phyloP scores from a whole-genome alignment of 805 yeast genomes.

The Starmerella potacharoeniae region DNA sequence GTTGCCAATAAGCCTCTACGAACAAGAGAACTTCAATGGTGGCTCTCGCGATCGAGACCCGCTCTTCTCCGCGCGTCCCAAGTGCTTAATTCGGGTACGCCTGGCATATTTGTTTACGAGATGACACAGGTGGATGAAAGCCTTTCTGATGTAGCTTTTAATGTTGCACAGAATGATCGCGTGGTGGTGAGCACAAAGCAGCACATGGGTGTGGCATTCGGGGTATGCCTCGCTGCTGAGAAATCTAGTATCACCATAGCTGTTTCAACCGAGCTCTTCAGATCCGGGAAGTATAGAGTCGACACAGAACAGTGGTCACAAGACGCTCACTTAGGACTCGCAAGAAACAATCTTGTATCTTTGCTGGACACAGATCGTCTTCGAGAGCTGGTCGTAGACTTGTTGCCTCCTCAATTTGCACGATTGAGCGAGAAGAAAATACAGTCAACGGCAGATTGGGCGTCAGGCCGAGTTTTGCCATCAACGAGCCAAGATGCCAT shows the following conservation, averaged over 20 bases:
- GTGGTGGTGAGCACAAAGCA: conserved; percentile 16
- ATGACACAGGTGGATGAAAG: neutral
- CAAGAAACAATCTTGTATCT: conserved; percentile 64
- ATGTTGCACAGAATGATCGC: neutral
- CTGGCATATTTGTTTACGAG: neutral
- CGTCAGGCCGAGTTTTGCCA: conserved; percentile 11
- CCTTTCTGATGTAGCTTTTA: neutral
- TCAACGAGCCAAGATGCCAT: neutral
- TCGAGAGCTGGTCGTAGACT: conserved; percentile 44
- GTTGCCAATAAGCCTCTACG: conserved; percentile 50
- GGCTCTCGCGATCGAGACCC: conserved; percentile 26
- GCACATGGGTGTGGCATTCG: conserved; percentile 18
- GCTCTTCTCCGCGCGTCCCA: conserved; percentile 2
- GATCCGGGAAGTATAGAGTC: conserved; percentile 40
- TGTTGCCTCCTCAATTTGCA: conserved; percentile 9
- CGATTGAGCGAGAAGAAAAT: conserved; percentile 4
- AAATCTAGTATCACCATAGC: neutral
- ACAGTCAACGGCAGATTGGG: conserved; percentile 12
- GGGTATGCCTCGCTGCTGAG: neutral
- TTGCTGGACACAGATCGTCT: conserved; percentile 40
- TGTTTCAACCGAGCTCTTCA: conserved; percentile 6
- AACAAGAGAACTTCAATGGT: conserved; percentile 28
- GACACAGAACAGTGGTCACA: conserved; percentile 77
- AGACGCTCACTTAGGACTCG: conserved; percentile 61
- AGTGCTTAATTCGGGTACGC: neutral